Conservation (phyloP, 768 basidiomycete species). For the Hygrophoropsis aurantiaca region DNA sequence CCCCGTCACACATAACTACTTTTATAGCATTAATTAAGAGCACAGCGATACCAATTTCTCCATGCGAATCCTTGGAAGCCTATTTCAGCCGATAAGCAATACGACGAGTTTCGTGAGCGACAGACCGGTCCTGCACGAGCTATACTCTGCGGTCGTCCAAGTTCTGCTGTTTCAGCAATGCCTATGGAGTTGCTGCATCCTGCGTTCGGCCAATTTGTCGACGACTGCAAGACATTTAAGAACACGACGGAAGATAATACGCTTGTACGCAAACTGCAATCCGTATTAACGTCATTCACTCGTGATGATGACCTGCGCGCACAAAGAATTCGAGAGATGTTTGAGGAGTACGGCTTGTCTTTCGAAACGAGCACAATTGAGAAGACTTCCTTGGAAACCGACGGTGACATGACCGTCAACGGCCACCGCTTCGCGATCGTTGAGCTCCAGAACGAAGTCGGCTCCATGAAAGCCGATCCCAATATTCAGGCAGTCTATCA, state of each 20-base stretch:
- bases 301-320: constrained; percentile 12
- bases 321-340: constrained; percentile 4
- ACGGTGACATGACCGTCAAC: constrained; percentile 16
- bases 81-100: not conserved
- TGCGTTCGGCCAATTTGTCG: constrained; percentile 24
- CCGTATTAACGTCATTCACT: constrained; percentile 20
- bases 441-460: constrained; percentile 22
- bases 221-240: constrained; percentile 20
- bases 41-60: not conserved
- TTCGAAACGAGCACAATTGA: constrained; percentile 1
- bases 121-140: not conserved
- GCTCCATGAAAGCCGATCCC: constrained; percentile 18
- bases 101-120: not conserved
- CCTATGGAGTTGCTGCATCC: constrained; percentile 24
- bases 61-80: not conserved
- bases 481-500: constrained; percentile 20
- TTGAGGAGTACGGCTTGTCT: constrained; percentile 8
- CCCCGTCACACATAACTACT: too few relatives aligned
- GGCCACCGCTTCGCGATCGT: constrained; percentile 14
- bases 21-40: not conserved
- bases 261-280: constrained; percentile 13
- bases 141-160: constrained; percentile 13
- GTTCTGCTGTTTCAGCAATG: constrained; percentile 3
- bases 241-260: constrained; percentile 21
- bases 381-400: constrained; percentile 7